These are phyloP conservation scores for Monoraphidium neglectum DNA, from an alignment of 139 green algal genomes.

Conservation along the genomic window DNA sequence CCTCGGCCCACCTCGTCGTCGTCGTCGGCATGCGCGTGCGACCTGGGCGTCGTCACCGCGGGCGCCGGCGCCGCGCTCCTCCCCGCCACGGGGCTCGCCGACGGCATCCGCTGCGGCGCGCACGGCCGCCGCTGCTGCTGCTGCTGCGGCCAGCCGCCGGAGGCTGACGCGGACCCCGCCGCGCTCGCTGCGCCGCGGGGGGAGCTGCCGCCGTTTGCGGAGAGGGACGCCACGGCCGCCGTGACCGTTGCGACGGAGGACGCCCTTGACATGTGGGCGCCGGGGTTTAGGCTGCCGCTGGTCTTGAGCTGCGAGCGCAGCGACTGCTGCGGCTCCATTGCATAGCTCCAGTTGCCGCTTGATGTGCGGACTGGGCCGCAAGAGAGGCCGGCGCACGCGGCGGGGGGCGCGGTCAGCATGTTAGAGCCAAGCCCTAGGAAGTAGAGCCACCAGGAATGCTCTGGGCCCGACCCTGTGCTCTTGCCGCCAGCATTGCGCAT, in stretches of 20 bases:
- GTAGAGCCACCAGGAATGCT: no score
- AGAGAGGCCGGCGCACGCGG: no score
- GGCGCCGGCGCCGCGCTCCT: neutral
- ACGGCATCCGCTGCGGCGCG: constrained; percentile 11
- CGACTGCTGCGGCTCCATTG: constrained; percentile 20
- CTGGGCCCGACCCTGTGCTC: no score
- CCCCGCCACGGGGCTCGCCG: neutral
- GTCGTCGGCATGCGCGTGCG: neutral
- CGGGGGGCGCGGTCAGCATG: no score
- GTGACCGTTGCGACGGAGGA: neutral
- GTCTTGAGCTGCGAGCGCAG: constrained; percentile 2
- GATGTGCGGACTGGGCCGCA: constrained; percentile 11
- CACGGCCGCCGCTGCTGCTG: constrained; percentile 1
- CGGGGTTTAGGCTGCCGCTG: constrained; percentile 26
- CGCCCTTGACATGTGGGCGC: no score
- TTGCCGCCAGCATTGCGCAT: no score
- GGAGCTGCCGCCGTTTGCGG: no score
- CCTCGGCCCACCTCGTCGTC: constrained; percentile 19
- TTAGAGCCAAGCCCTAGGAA: no score
- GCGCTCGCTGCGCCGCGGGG: no score
- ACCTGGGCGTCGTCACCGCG: neutral
- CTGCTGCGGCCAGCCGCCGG: neutral
- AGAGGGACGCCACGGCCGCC: neutral
- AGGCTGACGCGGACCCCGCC: no score
- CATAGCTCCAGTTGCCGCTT: constrained; percentile 17